These are phyloP conservation scores for Meyerozyma smithsonii DNA, from an alignment of 1,139 yeast species.

Conservation along the genomic window DNA sequence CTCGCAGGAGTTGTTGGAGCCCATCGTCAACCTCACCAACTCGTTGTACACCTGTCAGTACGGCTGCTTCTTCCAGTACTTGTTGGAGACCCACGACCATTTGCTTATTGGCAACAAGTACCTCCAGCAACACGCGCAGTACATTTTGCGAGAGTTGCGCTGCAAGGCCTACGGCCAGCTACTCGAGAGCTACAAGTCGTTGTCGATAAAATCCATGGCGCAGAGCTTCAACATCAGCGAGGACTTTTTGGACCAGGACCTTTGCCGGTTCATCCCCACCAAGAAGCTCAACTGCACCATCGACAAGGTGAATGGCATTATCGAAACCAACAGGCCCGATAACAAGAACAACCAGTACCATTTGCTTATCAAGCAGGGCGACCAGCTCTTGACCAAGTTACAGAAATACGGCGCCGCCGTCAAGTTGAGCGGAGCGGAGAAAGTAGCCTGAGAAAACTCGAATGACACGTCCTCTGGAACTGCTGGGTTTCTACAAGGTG, in stretches of 20 bases:
- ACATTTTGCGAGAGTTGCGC: slow-evolving; percentile 86
- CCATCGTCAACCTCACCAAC: slow-evolving; percentile 79
- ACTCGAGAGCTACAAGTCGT: slow-evolving; percentile 87
- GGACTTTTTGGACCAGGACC: slow-evolving; percentile 76
- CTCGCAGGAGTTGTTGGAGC: slow-evolving; percentile 61
- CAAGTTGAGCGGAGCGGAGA: slow-evolving; percentile 87
- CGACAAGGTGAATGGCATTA: slow-evolving; percentile 92
- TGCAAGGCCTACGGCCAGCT: slow-evolving; percentile 93
- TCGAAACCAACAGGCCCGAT: slow-evolving; percentile 94
- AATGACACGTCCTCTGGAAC: too few relatives aligned
- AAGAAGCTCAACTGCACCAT: slow-evolving; percentile 92
- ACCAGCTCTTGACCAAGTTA: slow-evolving; percentile 82
- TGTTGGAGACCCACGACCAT: slow-evolving; percentile 74
- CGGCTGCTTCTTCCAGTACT: slow-evolving; percentile 69
- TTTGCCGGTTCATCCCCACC: slow-evolving; percentile 87
- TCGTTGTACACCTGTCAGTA: slow-evolving; percentile 89
- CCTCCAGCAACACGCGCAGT: slow-evolving; percentile 73
- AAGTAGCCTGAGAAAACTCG: slow-evolving; percentile 27
- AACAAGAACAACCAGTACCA: slow-evolving; percentile 94
- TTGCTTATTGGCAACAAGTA: slow-evolving; percentile 73
- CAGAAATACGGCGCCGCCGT: slow-evolving; percentile 98
- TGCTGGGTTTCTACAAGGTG: too few relatives aligned
- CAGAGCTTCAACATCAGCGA: slow-evolving; percentile 83
- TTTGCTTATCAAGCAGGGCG: slow-evolving; percentile 85
- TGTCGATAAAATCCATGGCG: slow-evolving; percentile 91